Conservation (phyloP, 2,329 filamentous ascomycete genomes). For the Harringtonia aguacate region DNA sequence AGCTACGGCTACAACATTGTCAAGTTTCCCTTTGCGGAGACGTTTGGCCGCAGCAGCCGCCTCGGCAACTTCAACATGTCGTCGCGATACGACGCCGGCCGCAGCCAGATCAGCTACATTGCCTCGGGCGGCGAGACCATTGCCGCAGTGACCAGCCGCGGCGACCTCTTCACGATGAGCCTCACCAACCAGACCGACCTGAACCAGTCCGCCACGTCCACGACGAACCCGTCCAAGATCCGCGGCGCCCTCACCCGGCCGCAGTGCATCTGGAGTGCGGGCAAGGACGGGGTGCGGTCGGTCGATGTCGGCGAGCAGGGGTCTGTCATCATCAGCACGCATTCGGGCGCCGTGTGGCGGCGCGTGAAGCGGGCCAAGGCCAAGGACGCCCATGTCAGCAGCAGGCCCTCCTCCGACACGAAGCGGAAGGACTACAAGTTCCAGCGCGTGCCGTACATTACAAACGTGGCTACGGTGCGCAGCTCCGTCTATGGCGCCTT, state of each 20-base stretch:
- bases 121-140: constrained; percentile 85
- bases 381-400: constrained; percentile 48
- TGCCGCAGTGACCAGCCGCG: constrained; percentile 71
- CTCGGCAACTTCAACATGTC: constrained; percentile 55
- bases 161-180: constrained; percentile 79
- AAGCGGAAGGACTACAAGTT: constrained; percentile 92
- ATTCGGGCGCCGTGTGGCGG: constrained; percentile 87
- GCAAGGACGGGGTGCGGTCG: constrained; percentile 77
- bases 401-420: too few relatives aligned
- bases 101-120: constrained; percentile 64
- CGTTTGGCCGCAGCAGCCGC: constrained; percentile 43
- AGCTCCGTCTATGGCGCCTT: constrained; percentile 87
- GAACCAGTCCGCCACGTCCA: constrained; percentile 53
- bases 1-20: constrained; percentile 94
- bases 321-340: constrained; percentile 86
- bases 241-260: constrained; percentile 69
- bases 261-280: constrained; percentile 77
- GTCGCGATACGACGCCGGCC: constrained; percentile 47
- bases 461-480: constrained; percentile 70
- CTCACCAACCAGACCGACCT: constrained; percentile 50
- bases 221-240: constrained; percentile 87
- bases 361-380: constrained; percentile 73
- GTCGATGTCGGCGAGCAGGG: constrained; percentile 86
- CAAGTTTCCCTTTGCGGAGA: constrained; percentile 64
- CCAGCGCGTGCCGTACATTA: constrained; percentile 77